Conservation (phyloP, 164 flowering plant species). For the Chloranthus sessilifolius region DNA sequence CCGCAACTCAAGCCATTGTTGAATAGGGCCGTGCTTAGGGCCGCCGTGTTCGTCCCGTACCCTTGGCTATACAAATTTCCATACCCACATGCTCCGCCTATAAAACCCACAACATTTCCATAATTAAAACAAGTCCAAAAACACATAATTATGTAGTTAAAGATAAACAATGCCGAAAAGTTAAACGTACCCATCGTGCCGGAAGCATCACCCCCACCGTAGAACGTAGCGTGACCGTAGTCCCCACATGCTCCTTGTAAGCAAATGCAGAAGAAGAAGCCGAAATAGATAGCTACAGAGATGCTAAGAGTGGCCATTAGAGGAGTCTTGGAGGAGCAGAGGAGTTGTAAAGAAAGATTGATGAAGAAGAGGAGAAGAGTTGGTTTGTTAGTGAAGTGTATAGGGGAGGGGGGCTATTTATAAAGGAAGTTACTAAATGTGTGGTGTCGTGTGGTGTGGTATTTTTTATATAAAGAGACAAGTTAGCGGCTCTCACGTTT, state of each 20-base stretch:
- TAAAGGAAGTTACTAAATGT: not conserved
- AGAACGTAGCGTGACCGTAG: constrained; percentile 36
- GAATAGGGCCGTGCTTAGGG: constrained; percentile 37
- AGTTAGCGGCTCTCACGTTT: constrained; percentile 10
- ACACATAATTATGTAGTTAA: no score
- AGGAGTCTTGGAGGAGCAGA: not conserved
- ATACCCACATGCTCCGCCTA: constrained; percentile 47
- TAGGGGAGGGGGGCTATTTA: not conserved
- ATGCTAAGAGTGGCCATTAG: constrained; percentile 13
- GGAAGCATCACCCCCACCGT: constrained; percentile 36
- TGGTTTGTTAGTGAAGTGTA: not conserved
- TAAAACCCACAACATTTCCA: no score
- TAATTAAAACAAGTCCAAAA: not conserved
- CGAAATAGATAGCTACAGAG: constrained; percentile 3
- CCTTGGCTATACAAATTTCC: constrained; percentile 36
- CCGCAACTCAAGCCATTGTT: constrained; percentile 40
- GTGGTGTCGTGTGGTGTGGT: no score
- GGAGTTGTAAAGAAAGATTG: not conserved
- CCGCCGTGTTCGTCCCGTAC: constrained; percentile 42
- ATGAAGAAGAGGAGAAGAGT: not conserved
- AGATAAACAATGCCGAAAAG: not conserved
- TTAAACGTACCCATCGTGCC: constrained; percentile 45
- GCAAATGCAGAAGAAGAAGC: constrained; percentile 7
- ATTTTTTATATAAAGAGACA: constrained; percentile 3
- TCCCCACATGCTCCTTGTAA: constrained; percentile 24